Percentiles rank a stretch among this genome's conserved stretches.
Evolutionary conservation across 805 yeast genomes (phyloP).

Genomic region (Ogataea pignaliae): DNA sequence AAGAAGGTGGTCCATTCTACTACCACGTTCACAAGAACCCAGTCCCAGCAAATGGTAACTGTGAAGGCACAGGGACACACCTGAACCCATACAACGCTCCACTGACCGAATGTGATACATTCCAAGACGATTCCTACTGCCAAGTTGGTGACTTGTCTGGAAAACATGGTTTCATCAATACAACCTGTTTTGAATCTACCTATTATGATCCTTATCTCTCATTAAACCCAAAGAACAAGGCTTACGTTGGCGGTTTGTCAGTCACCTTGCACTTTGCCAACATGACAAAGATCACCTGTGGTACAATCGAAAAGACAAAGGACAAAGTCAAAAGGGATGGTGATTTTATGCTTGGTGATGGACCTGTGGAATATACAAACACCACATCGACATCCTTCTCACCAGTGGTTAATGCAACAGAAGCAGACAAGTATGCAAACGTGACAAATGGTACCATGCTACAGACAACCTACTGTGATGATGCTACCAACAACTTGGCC

Average conservation of each 20-base stretch:
- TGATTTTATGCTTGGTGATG: constrained; percentile 7
- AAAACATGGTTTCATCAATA: constrained; percentile 68
- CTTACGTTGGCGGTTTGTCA: constrained; percentile 58
- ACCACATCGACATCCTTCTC: constrained; percentile 3
- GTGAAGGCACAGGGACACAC: constrained; percentile 53
- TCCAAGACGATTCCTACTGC: constrained; percentile 51
- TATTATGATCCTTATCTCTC: constrained; percentile 66
- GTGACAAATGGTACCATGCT: constrained; percentile 14
- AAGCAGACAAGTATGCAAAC: background rate
- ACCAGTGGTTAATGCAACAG: constrained; percentile 5
- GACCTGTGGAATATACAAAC: constrained; percentile 4
- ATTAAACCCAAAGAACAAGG: constrained; percentile 47
- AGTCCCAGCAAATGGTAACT: constrained; percentile 46
- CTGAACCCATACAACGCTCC: constrained; percentile 63
- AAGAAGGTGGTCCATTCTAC: constrained; percentile 59
- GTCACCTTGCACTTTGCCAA: constrained; percentile 53
- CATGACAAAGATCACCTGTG: constrained; percentile 57
- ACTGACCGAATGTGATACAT: constrained; percentile 42
- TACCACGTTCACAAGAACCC: constrained; percentile 64
- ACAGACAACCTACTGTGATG: constrained; percentile 20
- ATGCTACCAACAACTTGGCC: constrained; percentile 10
- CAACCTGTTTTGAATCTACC: constrained; percentile 62
- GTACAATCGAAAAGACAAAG: constrained; percentile 42
- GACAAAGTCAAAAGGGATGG: constrained; percentile 23
- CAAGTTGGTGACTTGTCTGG: constrained; percentile 77